These are phyloP conservation scores for Paxillus involutus DNA, from an alignment of 768 basidiomycete genomes.

Conservation along the genomic window DNA sequence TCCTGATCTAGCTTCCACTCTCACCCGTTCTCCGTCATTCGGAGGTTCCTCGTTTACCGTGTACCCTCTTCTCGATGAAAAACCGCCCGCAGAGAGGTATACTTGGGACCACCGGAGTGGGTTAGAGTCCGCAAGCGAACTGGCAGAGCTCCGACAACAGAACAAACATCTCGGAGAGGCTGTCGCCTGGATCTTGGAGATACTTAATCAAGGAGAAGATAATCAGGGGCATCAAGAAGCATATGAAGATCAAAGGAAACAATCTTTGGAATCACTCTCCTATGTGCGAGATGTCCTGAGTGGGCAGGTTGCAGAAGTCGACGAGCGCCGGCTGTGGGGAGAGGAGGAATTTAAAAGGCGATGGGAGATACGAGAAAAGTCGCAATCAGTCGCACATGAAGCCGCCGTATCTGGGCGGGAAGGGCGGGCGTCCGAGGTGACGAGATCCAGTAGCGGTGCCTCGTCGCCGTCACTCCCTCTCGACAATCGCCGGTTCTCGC, in stretches of 20 bases:
- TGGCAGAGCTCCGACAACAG: slow-evolving; percentile 48
- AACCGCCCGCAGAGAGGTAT: slow-evolving; percentile 54
- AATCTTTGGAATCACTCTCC: slow-evolving; percentile 73
- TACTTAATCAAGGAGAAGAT: slow-evolving; percentile 55
- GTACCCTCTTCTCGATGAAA: slow-evolving; percentile 66
- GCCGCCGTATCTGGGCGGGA: slow-evolving; percentile 38
- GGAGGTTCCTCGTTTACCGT: slow-evolving; percentile 40
- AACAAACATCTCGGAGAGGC: slow-evolving; percentile 70
- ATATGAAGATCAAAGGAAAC: slow-evolving; percentile 44
- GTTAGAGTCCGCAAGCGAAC: slow-evolving; percentile 70
- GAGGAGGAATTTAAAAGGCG: slow-evolving; percentile 47
- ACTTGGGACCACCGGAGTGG: slow-evolving; percentile 69
- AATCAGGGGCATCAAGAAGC: slow-evolving; percentile 35
- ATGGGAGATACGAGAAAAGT: slow-evolving; percentile 29
- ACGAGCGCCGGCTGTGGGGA: slow-evolving; percentile 65
- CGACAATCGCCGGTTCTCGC: slow-evolving; percentile 16
- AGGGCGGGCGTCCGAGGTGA: slow-evolving; percentile 34
- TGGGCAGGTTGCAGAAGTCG: slow-evolving; percentile 51
- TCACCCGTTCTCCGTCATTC: slow-evolving; percentile 53
- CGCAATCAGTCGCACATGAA: slow-evolving; percentile 17
- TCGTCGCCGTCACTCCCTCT: slow-evolving; percentile 7
- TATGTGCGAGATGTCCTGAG: slow-evolving; percentile 77
- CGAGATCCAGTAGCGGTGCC: neutral
- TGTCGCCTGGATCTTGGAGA: slow-evolving; percentile 72
- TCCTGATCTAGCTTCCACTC: slow-evolving; percentile 74